A percentile compares a stretch with the other conserved stretches of the same genome.
These are phyloP conservation scores for Clarkia xantiana DNA, from an alignment of 345 rosid species.

Conservation along the genomic window DNA sequence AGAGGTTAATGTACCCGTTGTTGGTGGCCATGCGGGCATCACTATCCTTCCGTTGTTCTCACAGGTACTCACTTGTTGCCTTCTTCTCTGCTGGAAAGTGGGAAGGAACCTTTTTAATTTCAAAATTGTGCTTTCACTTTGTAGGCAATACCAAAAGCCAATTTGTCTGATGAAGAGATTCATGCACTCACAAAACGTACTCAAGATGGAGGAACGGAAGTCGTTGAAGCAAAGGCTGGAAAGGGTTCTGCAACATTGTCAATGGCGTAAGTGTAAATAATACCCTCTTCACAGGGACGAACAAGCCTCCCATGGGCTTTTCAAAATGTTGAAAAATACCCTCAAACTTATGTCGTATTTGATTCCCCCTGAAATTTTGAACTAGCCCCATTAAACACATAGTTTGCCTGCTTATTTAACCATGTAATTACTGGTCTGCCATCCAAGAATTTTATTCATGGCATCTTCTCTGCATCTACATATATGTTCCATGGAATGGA, in stretches of 20 bases:
- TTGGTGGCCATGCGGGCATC: slow-evolving; percentile 83
- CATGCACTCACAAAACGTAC: slow-evolving; percentile 70
- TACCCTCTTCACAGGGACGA: not conserved
- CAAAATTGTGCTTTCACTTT: slow-evolving; percentile 3
- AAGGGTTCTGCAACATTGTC: slow-evolving; percentile 88
- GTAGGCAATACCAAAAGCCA: slow-evolving; percentile 71
- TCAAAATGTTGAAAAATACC: not conserved
- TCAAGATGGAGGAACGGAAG: slow-evolving; percentile 87
- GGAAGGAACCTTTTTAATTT: not conserved
- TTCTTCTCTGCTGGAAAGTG: not conserved
- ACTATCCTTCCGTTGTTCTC: slow-evolving; percentile 75
- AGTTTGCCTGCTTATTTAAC: too few relatives aligned
- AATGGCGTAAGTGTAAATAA: slow-evolving; percentile 62
- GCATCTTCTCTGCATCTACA: too few relatives aligned
- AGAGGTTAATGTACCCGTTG: slow-evolving; percentile 70
- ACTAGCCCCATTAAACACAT: too few relatives aligned
- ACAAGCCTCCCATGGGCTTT: too few relatives aligned
- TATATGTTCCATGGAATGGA: too few relatives aligned
- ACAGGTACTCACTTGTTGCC: slow-evolving; percentile 25
- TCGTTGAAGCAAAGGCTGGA: slow-evolving; percentile 88
- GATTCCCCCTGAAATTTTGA: too few relatives aligned
- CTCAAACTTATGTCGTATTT: too few relatives aligned
- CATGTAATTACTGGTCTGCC: too few relatives aligned
- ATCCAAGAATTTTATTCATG: too few relatives aligned
- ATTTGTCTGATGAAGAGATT: slow-evolving; percentile 44